phyloP scores from a whole-genome alignment of 805 yeast genomes.

The Lipomyces sp. region DNA sequence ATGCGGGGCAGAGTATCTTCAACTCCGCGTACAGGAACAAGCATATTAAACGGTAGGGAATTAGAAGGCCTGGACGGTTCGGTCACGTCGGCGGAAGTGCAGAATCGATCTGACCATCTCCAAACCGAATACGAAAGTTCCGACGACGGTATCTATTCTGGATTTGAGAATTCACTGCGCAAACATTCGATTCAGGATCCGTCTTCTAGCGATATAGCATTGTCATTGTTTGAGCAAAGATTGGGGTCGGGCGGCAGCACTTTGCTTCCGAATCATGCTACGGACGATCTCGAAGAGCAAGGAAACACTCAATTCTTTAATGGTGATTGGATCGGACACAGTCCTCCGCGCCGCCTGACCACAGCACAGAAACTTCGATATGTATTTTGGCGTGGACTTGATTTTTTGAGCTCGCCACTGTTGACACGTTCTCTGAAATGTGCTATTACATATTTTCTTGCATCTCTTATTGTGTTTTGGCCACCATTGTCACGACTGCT shows the following conservation, averaged over 20 bases:
- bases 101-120: not conserved
- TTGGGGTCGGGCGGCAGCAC: not conserved
- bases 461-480: conserved; percentile 74
- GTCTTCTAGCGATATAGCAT: not conserved
- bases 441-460: conserved; percentile 70
- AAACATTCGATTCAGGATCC: not conserved
- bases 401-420: not conserved
- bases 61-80: not conserved
- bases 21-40: not conserved
- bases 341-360: not conserved
- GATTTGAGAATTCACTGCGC: not conserved
- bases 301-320: not conserved
- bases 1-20: not conserved
- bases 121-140: not conserved
- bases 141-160: not conserved
- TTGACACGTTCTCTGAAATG: conserved; percentile 55
- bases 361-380: not conserved
- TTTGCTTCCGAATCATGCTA: not conserved
- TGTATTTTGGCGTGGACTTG: not conserved
- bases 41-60: not conserved
- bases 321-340: not conserved
- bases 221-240: not conserved
- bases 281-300: not conserved
- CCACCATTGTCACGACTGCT: conserved; percentile 51
- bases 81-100: not conserved